A percentile compares a stretch with the other conserved stretches of the same genome.
phyloP scores from a whole-genome alignment of 2,329 filamentous ascomycete genomes.

The Clonostachys solani region DNA sequence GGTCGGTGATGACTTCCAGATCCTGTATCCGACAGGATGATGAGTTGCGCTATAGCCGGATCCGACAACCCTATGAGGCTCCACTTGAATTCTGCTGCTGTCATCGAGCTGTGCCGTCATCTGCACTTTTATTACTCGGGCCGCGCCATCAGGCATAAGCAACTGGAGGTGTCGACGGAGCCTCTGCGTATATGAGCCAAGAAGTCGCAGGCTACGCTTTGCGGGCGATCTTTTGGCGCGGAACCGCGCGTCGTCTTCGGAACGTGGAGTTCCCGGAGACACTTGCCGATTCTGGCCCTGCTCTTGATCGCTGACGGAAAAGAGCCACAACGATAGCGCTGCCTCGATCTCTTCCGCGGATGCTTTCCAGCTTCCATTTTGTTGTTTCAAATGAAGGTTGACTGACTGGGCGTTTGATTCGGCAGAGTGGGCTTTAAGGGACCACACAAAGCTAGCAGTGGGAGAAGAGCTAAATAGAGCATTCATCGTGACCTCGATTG shows the following conservation, averaged over 20 bases:
- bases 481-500: slow-evolving; percentile 14
- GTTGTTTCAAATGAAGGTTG: slow-evolving; percentile 1
- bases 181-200: slow-evolving; percentile 3
- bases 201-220: slow-evolving; percentile 6
- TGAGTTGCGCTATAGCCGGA: no score
- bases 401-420: slow-evolving; percentile 1
- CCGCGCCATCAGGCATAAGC: slow-evolving; percentile 8
- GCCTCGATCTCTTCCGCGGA: slow-evolving; percentile 15
- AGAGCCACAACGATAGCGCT: slow-evolving; percentile 21
- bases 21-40: slow-evolving; percentile 1
- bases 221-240: slow-evolving; percentile 4
- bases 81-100: no score
- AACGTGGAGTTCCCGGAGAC: no score
- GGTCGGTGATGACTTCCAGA: no score
- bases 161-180: slow-evolving; percentile 7
- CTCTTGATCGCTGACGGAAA: slow-evolving; percentile 7
- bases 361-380: slow-evolving; percentile 10
- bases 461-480: slow-evolving; percentile 2
- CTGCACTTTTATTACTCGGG: slow-evolving; percentile 5
- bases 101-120: no score
- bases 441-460: background rate
- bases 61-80: no score
- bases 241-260: slow-evolving; percentile 8
- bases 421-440: background rate
- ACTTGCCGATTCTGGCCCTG: no score